phyloP scores from a whole-genome alignment of 176 grass and related monocot species.

The Tillandsia fasciculata region DNA sequence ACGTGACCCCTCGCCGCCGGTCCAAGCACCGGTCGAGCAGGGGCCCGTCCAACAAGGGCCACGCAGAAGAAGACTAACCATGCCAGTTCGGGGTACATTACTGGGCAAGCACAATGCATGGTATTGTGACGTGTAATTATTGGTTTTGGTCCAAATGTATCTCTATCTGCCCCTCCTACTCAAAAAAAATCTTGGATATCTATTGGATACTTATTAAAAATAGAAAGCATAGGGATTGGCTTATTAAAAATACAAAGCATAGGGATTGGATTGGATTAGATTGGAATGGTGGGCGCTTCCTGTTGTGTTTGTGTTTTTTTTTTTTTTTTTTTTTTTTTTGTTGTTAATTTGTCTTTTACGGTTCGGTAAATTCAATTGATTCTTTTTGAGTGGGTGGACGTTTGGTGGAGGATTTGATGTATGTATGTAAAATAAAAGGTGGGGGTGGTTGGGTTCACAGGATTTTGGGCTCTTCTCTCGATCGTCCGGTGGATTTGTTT shows the following conservation, averaged over 20 bases:
- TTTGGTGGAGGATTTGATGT: slow-evolving; percentile 17
- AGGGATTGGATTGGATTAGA: slow-evolving; percentile 15
- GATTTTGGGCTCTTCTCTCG: slow-evolving; percentile 6
- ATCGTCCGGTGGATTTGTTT: slow-evolving; percentile 20
- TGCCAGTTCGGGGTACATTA: slow-evolving; percentile 19
- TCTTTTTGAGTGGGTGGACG: slow-evolving; percentile 7
- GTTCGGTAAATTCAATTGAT: slow-evolving; percentile 6
- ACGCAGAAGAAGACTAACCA: slow-evolving; percentile 15
- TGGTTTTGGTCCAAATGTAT: slow-evolving; percentile 3
- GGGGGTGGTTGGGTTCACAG: slow-evolving; percentile 25
- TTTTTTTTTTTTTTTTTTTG: neutral
- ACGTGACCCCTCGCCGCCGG: slow-evolving; percentile 18
- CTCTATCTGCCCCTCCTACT: slow-evolving; percentile 8
- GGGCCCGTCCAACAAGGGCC: neutral
- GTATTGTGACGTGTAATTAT: slow-evolving; percentile 17
- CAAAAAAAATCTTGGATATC: slow-evolving; percentile 15
- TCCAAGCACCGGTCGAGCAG: slow-evolving; percentile 6
- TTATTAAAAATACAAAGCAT: slow-evolving; percentile 4
- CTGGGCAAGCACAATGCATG: slow-evolving; percentile 11
- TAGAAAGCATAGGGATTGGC: slow-evolving; percentile 15
- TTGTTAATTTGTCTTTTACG: neutral
- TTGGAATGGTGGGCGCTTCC: neutral
- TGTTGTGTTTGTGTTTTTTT: neutral
- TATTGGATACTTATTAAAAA: slow-evolving; percentile 24
- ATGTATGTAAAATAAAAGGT: slow-evolving; percentile 6